Base-by-base conservation (phyloP, 768 basidiomycete genomes). In the Leccinellum luteum region DNA sequence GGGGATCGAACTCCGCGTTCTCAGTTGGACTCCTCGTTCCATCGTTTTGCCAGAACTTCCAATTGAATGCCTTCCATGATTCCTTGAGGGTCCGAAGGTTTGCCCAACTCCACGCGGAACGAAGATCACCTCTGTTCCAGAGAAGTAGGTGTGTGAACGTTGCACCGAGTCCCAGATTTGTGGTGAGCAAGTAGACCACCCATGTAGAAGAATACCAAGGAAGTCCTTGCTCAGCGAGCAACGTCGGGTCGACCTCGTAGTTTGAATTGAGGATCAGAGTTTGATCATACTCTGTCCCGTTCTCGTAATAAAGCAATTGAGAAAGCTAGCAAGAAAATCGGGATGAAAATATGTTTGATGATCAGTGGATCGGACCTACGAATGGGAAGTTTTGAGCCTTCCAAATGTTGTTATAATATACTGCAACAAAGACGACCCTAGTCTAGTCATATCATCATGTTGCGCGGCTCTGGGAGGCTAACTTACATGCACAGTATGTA, bases 351-450 rank as follows among this genome's bases (percentile, higher is more conserved):
- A 28, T 7, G 23, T 9, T 9, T 6, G 15, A 19, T 5, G 3
- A 25, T 53, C 17, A 15, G 48, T 51, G 47, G 68, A 67, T 70
- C 80, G 81, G 2, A 57, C 68, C 47, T 67, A 78, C 74, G 72
- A 85, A 85, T 4, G 85, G 85, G 75, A 86, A 85, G 62, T 74
- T 79, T 64, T 84, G 80, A 2, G 78, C 79, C 44, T 80, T 68
- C 85, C 85, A 86, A 9, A 78, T 72, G 59, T 87, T 85, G 34
- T 64, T 75, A 12, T 79, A 78, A 63, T 75, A 81, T 0, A 76
- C 64, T 0, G 73, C 48, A 48, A 55, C 77, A 59, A 60, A 79
- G 69, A 69, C 78, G 65, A 59, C 76, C 66, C 65, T 66, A 63
- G 41, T 64, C 58, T 38, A 68, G 5, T n/a, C 31, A 19, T 31